A percentile compares a stretch with the other conserved stretches of the same genome.
These are phyloP conservation scores for Sphaerostilbella broomeana DNA, from an alignment of 2,329 filamentous ascomycete species.

Conservation along the genomic window DNA sequence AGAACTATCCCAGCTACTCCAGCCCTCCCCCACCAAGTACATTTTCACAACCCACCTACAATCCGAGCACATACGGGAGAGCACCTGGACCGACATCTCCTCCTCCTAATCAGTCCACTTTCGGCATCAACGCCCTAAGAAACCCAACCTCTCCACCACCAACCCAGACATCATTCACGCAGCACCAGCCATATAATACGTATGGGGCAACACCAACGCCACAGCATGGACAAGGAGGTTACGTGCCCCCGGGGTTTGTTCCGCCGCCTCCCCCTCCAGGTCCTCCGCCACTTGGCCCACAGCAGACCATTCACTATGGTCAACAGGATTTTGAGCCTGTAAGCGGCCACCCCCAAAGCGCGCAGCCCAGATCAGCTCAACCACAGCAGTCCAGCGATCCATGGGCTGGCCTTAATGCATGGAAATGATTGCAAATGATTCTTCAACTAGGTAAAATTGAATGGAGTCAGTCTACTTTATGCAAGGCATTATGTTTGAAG, in stretches of 20 bases:
- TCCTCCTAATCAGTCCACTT: constrained; percentile 54
- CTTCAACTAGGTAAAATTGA: too few relatives aligned
- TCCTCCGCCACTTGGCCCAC: constrained; percentile 54
- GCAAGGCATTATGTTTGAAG: background rate
- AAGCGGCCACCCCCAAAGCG: constrained; percentile 27
- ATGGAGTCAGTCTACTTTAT: too few relatives aligned
- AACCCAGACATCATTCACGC: constrained; percentile 46
- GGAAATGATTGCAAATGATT: constrained; percentile 39
- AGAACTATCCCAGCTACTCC: constrained; percentile 38
- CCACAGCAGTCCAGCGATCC: constrained; percentile 40
- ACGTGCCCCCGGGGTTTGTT: constrained; percentile 52
- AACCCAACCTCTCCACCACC: constrained; percentile 50
- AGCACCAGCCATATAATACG: constrained; percentile 23
- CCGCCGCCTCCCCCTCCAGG: constrained; percentile 58
- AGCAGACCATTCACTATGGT: constrained; percentile 54
- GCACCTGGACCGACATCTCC: constrained; percentile 54
- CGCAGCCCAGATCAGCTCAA: constrained; percentile 27
- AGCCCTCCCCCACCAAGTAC: constrained; percentile 35
- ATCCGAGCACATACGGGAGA: constrained; percentile 53
- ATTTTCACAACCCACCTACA: constrained; percentile 48
- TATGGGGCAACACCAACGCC: constrained; percentile 35
- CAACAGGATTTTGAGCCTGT: constrained; percentile 28
- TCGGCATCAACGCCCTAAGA: constrained; percentile 34
- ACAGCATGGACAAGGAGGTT: constrained; percentile 34
- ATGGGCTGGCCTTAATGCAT: constrained; percentile 47